phyloP scores from a whole-genome alignment of 2,329 filamentous ascomycete genomes.

The Aspergillus sp. region DNA sequence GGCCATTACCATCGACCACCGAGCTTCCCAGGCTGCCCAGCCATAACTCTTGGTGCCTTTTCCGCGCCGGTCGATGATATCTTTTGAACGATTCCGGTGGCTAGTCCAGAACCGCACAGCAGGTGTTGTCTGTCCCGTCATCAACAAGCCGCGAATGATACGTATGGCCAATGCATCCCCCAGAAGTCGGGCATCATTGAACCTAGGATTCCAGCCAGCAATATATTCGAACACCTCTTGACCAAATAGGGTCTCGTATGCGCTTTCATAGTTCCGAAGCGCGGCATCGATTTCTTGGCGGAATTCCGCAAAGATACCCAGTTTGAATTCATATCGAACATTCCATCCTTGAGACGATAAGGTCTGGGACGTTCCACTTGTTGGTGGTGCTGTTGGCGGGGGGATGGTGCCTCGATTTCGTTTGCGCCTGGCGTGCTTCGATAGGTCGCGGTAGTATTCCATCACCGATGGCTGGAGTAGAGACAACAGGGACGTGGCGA shows the following conservation, averaged over 20 bases:
- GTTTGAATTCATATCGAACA: slow-evolving; percentile 91
- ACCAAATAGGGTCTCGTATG: slow-evolving; percentile 80
- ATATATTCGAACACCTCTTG: slow-evolving; percentile 85
- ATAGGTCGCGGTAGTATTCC: slow-evolving; percentile 92
- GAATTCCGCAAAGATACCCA: slow-evolving; percentile 87
- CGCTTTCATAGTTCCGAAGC: slow-evolving; percentile 79
- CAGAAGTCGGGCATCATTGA: slow-evolving; percentile 88
- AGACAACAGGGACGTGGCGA: slow-evolving; percentile 71
- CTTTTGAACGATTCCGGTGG: slow-evolving; percentile 72
- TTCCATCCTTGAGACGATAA: slow-evolving; percentile 88
- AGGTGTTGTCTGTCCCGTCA: slow-evolving; percentile 74
- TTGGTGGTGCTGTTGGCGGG: slow-evolving; percentile 79
- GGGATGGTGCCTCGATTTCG: slow-evolving; percentile 76
- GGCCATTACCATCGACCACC: slow-evolving; percentile 66
- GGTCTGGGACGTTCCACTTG: slow-evolving; percentile 79
- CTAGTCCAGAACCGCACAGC: slow-evolving; percentile 78
- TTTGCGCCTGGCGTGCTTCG: slow-evolving; percentile 89
- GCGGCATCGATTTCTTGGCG: slow-evolving; percentile 90
- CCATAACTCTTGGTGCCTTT: slow-evolving; percentile 87
- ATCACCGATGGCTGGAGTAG: slow-evolving; percentile 72
- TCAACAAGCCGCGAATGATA: slow-evolving; percentile 78
- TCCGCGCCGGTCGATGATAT: slow-evolving; percentile 78
- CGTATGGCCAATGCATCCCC: slow-evolving; percentile 81
- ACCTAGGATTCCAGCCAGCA: slow-evolving; percentile 84
- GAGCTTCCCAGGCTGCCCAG: slow-evolving; percentile 90